phyloP scores from a whole-genome alignment of 306 rosid genomes.

The Corylus avellana region DNA sequence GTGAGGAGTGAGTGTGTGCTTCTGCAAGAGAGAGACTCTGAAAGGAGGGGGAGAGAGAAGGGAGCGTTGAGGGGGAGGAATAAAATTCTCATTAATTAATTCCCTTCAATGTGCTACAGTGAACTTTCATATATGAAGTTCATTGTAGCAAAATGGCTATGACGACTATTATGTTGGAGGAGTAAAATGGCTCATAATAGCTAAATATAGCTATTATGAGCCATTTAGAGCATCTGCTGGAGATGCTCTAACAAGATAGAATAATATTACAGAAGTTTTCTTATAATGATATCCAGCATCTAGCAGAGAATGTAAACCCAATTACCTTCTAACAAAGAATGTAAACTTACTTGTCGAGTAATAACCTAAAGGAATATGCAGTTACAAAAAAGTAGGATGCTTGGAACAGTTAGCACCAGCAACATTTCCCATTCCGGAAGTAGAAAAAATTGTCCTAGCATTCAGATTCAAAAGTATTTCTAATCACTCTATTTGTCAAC shows the following conservation, averaged over 20 bases:
- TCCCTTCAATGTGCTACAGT: too few species aligned
- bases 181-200: too few species aligned
- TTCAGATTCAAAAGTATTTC: neutral
- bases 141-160: too few species aligned
- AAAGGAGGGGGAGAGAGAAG: too few species aligned
- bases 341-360: neutral
- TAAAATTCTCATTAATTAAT: too few species aligned
- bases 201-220: too few species aligned
- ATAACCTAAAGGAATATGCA: neutral
- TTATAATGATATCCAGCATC: neutral
- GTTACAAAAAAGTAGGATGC: neutral
- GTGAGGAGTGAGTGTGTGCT: too few species aligned
- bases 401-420: neutral
- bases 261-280: neutral
- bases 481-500: neutral
- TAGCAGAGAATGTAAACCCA: neutral
- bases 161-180: too few species aligned
- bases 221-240: too few species aligned
- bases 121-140: too few species aligned
- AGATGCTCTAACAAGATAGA: neutral
- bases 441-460: neutral
- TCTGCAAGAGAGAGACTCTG: too few species aligned
- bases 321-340: neutral
- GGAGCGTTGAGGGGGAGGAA: too few species aligned
- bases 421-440: neutral